Conservation (phyloP, 768 basidiomycete species). For the Candolleomyces efflorescens region DNA sequence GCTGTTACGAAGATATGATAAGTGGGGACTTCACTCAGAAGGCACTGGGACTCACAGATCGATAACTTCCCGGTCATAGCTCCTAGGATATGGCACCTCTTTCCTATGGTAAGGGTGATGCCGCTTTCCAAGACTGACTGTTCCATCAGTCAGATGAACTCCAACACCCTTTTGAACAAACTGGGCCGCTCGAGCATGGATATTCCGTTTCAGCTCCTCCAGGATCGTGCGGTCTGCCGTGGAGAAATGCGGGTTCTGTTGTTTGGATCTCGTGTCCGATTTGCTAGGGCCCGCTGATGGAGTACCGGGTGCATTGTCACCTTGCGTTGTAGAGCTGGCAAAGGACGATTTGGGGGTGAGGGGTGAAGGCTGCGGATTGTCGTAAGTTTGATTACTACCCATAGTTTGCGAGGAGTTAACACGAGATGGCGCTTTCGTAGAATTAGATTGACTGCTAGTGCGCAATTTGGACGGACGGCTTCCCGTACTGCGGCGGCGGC, state of each 20-base stretch:
- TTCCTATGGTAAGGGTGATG: slow-evolving; percentile 49
- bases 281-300: neutral
- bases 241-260: slow-evolving; percentile 37
- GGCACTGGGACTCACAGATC: slow-evolving; percentile 63
- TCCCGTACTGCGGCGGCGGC: slow-evolving; percentile 13
- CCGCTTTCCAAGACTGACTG: slow-evolving; percentile 36
- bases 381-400: neutral
- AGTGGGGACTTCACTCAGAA: neutral
- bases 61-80: slow-evolving; percentile 56
- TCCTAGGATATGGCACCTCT: slow-evolving; percentile 66
- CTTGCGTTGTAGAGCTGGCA: neutral
- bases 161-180: slow-evolving; percentile 48
- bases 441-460: neutral
- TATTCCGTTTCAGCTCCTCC: slow-evolving; percentile 48
- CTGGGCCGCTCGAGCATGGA: slow-evolving; percentile 50
- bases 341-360: neutral
- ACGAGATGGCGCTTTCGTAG: neutral
- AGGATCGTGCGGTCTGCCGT: slow-evolving; percentile 61
- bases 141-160: slow-evolving; percentile 24
- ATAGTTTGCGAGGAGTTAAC: slow-evolving; percentile 2
- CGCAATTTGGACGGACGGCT: slow-evolving; percentile 7
- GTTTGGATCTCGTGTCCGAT: neutral
- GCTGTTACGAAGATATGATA: slow-evolving; percentile 28
- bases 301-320: neutral
- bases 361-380: neutral